A percentile compares a stretch with the other conserved stretches of the same genome.
phyloP scores from a whole-genome alignment of 108 stramenopile species.

The Nitzschia sp. region DNA sequence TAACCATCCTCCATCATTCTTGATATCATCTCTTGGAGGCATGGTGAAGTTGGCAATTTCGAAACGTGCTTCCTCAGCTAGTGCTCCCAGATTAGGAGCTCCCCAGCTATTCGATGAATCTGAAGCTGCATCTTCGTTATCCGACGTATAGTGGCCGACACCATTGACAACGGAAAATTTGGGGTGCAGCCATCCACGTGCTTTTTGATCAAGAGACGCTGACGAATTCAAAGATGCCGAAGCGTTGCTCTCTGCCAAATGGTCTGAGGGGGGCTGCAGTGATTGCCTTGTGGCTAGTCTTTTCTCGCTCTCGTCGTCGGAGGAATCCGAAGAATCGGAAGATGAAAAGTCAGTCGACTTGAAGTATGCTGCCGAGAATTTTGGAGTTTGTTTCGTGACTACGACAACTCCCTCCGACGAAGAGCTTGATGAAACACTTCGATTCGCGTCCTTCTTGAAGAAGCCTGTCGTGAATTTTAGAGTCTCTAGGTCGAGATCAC shows the following conservation, averaged over 20 bases:
- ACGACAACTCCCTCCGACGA: not conserved
- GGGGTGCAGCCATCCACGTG: not conserved
- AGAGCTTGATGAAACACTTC: not conserved
- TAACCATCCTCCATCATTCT: not conserved
- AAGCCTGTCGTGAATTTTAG: not conserved
- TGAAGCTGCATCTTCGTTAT: not conserved
- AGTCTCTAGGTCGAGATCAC: no score
- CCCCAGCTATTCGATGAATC: slow-evolving; percentile 2
- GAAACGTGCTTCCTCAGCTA: not conserved
- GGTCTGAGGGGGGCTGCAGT: not conserved
- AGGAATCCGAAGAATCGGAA: not conserved
- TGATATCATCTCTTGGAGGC: not conserved
- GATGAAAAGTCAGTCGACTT: not conserved
- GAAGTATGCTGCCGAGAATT: slow-evolving; percentile 4
- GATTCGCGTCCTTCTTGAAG: not conserved
- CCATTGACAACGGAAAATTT: not conserved
- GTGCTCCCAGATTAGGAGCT: not conserved
- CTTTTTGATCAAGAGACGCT: not conserved
- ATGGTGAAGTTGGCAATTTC: not conserved
- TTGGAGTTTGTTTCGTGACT: not conserved
- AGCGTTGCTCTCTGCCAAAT: no score
- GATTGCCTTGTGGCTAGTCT: not conserved
- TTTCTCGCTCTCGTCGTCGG: no score
- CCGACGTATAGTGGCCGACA: not conserved
- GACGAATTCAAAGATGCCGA: not conserved